Evolutionary conservation across 83 land plant genomes (phyloP).

Genomic region (Diphasiastrum complanatum): DNA sequence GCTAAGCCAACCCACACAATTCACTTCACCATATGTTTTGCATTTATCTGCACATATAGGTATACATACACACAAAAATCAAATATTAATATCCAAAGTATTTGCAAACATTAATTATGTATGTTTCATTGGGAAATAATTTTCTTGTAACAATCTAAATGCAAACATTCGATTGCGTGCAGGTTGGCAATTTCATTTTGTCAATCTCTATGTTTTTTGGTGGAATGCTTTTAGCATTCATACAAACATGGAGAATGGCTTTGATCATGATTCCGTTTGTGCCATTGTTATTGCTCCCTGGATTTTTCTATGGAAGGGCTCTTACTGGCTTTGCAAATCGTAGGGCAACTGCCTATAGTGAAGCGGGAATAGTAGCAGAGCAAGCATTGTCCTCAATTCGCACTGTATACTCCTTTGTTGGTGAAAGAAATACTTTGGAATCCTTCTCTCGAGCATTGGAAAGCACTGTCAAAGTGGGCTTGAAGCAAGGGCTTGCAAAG

Average conservation of each 20-base stretch:
- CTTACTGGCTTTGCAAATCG: constrained; percentile 40
- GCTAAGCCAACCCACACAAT: too few relatives aligned
- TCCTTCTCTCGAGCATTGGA: constrained; percentile 43
- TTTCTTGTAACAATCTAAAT: too few relatives aligned
- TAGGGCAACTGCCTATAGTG: constrained; percentile 38
- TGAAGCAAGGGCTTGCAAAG: constrained; percentile 64
- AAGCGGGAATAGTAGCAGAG: constrained; percentile 53
- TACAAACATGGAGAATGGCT: constrained; percentile 50
- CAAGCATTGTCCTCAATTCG: constrained; percentile 66
- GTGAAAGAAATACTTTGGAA: constrained; percentile 44
- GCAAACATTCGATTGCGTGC: too few relatives aligned
- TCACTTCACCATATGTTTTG: too few relatives aligned
- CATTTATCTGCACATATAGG: too few relatives aligned
- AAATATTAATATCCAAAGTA: too few relatives aligned
- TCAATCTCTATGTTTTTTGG: background rate
- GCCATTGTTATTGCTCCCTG: constrained; percentile 66
- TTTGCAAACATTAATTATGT: too few relatives aligned
- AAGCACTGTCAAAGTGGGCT: constrained; percentile 38
- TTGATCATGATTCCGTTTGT: constrained; percentile 48
- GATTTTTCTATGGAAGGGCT: constrained; percentile 59
- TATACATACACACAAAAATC: too few relatives aligned
- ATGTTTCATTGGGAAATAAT: too few relatives aligned
- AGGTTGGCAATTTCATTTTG: background rate
- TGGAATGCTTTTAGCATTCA: background rate
- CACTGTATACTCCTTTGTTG: constrained; percentile 69